These are phyloP conservation scores for Brassica incana DNA, from an alignment of 345 rosid genomes.

Conservation along the genomic window DNA sequence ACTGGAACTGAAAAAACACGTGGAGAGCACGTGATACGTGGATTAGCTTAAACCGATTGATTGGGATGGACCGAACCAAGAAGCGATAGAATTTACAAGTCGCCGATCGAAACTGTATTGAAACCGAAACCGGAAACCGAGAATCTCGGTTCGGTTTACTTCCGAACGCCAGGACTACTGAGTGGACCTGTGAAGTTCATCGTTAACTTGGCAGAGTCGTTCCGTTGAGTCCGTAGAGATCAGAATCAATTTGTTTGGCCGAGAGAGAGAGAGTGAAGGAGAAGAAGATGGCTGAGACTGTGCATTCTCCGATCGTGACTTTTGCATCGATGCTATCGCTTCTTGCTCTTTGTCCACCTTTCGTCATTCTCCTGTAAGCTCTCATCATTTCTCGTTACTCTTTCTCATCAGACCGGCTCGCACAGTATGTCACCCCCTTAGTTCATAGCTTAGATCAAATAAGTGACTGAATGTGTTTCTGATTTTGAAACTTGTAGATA, in stretches of 20 bases:
- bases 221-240: conserved; percentile 4
- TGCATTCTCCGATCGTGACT: conserved; percentile 76
- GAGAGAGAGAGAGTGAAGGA: background rate
- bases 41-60: background rate
- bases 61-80: background rate
- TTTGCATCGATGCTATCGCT: conserved; percentile 84
- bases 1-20: background rate
- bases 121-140: background rate
- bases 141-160: too few relatives aligned
- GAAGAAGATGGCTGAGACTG: conserved; percentile 51
- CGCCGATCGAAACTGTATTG: background rate
- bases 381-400: background rate
- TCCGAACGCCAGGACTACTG: background rate
- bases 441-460: background rate
- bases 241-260: conserved; percentile 2
- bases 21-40: background rate
- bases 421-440: background rate
- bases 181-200: conserved; percentile 8
- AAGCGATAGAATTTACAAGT: background rate
- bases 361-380: conserved; percentile 84
- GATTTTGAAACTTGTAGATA: background rate
- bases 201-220: conserved; percentile 31
- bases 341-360: conserved; percentile 83
- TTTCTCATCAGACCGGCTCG: conserved; percentile 16
- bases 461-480: background rate